Base-by-base conservation (phyloP, 805 yeast genomes). In the Kodamaea hsintzibuensis region DNA sequence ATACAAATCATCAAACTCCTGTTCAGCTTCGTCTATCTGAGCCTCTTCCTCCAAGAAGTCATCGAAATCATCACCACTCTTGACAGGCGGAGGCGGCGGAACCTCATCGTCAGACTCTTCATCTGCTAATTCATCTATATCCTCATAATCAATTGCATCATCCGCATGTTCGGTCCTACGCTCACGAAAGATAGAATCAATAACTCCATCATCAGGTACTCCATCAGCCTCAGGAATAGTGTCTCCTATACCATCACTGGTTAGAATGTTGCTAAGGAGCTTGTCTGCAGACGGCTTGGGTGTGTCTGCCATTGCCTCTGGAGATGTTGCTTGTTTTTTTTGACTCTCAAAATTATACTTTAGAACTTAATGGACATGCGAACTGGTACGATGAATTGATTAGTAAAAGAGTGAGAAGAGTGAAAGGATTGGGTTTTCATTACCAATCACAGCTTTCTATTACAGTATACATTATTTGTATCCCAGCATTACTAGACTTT, bases 111-210 rank as follows among this genome's bases (percentile, higher is more conserved):
- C 96, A 47, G 91, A 97, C 53, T 89, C 96, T 45, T 92, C 97
- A 25, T 45, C 50, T 2, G 49, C 61, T 16, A 53, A 49, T 42
- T 51, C 55, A 25, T 49, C 60, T 18, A 56, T 60, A 10, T 55
- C 63, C 8, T 53, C 60, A 14, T 58, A 93, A 69, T 93, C 98
- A 35, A 91, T 76, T 7, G 99, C 99, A 68, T 93, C 93, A 7
- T 83, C 97, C 1, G 95, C 92, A 69, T 92, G 98, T 52, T 80
- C 79, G 2, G 89, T 73, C 37, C 62, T 62, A 27, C 66, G 58
- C 35, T 70, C 73, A 52, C 55, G 59, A 57, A 73, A 76, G 44
- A 76, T 76, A 30, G 72, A 69, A 50, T 73, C 75, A 13, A 76
- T 71, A 33, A 69, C 68, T 49, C 66, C 67, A 46, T 71, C 78